phyloP scores from a whole-genome alignment of 805 yeast genomes.

The Saccharomycopsis lassenensis region DNA sequence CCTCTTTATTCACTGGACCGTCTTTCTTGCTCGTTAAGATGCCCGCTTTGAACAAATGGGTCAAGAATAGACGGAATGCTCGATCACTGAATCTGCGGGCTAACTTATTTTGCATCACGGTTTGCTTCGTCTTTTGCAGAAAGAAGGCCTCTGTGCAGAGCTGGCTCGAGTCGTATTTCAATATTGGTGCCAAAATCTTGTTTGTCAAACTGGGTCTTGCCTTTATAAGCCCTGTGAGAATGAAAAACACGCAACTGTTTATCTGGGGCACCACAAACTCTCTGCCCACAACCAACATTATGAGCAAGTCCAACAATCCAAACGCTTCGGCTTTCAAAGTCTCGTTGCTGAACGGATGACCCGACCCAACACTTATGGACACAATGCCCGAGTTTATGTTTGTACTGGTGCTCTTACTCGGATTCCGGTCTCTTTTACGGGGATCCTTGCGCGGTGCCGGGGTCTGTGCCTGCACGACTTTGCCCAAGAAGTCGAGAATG shows the following conservation, averaged over 20 bases:
- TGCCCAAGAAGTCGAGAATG: conserved; percentile 60
- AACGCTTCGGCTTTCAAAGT: conserved; percentile 61
- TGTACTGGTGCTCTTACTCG: conserved; percentile 5
- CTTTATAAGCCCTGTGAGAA: conserved; percentile 50
- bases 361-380: conserved; percentile 40
- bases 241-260: conserved; percentile 59
- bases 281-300: conserved; percentile 45
- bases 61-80: conserved; percentile 34
- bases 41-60: conserved; percentile 6
- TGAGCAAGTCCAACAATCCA: conserved; percentile 53
- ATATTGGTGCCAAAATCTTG: conserved; percentile 38
- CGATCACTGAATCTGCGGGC: conserved; percentile 56
- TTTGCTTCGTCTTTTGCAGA: conserved; percentile 22
- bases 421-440: conserved; percentile 17
- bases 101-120: conserved; percentile 32
- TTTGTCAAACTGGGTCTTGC: conserved; percentile 48
- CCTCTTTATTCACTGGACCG: conserved; percentile 5
- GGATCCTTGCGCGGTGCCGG: conserved; percentile 23
- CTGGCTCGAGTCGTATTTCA: conserved; percentile 28
- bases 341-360: conserved; percentile 56
- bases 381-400: conserved; percentile 21
- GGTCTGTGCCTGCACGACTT: conserved; percentile 43
- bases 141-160: conserved; percentile 27
- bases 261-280: conserved; percentile 43
- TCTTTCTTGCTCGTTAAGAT: conserved; percentile 2